These are phyloP conservation scores for Suillus paluster DNA, from an alignment of 768 basidiomycete genomes.

Conservation along the genomic window DNA sequence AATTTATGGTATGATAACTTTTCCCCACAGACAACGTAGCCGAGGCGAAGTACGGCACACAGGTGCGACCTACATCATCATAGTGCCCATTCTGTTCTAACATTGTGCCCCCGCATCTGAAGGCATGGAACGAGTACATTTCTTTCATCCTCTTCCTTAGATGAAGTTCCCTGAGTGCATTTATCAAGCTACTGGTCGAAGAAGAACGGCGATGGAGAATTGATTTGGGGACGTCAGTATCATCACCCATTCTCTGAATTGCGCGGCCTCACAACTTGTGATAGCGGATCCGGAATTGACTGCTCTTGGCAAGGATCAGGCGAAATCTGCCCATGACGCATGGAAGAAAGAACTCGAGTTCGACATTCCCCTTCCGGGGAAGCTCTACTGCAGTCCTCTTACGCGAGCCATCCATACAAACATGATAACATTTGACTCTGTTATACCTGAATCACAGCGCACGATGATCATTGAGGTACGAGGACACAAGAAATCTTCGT, in stretches of 20 bases:
- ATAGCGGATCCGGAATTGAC: constrained; percentile 73
- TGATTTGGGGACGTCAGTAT: constrained; percentile 75
- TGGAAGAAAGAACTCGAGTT: constrained; percentile 53
- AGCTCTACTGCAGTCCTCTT: constrained; percentile 65
- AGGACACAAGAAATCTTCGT: background rate
- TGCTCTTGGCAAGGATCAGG: constrained; percentile 58
- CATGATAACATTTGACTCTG: constrained; percentile 52
- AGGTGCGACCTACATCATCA: constrained; percentile 28
- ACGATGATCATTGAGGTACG: constrained; percentile 61
- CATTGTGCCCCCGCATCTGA: background rate
- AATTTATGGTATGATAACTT: constrained; percentile 44
- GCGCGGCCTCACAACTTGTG: constrained; percentile 3
- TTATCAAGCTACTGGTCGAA: constrained; percentile 61
- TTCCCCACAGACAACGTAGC: constrained; percentile 66
- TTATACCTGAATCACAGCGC: constrained; percentile 33
- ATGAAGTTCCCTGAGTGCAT: background rate
- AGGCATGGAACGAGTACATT: constrained; percentile 65
- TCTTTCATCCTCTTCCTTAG: background rate
- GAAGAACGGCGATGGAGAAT: constrained; percentile 63
- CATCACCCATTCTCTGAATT: background rate
- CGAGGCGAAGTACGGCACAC: constrained; percentile 64
- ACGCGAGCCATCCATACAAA: constrained; percentile 64
- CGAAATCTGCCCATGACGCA: constrained; percentile 42
- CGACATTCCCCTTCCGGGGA: constrained; percentile 54
- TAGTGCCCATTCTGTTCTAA: background rate